These are phyloP conservation scores for Linnemannia elongata DNA, from an alignment of 192 early-diverging fungal genomes.

Conservation along the genomic window DNA sequence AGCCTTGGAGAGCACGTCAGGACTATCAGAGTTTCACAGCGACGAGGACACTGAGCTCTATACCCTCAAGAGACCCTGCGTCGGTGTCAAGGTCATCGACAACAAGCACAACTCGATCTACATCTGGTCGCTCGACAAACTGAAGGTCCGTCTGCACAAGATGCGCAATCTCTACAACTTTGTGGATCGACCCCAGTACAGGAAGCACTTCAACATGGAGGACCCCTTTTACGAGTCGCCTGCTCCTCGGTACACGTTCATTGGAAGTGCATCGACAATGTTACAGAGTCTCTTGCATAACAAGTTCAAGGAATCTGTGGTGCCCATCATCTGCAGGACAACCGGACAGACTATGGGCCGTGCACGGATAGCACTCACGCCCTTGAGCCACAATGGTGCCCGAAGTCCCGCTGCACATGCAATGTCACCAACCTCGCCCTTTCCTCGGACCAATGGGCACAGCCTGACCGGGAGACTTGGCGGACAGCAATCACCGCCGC, in stretches of 20 bases:
- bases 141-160: conserved; percentile 72
- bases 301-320: conserved; percentile 57
- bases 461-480: not conserved
- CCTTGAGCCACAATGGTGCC: conserved; percentile 28
- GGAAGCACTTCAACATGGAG: conserved; percentile 72
- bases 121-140: conserved; percentile 75
- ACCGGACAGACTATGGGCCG: conserved; percentile 58
- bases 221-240: conserved; percentile 74
- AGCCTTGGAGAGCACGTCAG: conserved; percentile 64
- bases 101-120: conserved; percentile 66
- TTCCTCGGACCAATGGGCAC: not conserved
- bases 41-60: conserved; percentile 65
- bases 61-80: conserved; percentile 62
- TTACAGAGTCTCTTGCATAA: conserved; percentile 58
- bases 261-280: conserved; percentile 63
- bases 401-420: not conserved
- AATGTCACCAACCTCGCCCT: not conserved
- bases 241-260: conserved; percentile 63
- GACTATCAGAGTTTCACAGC: conserved; percentile 63
- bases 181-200: conserved; percentile 69
- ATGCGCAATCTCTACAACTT: conserved; percentile 81
- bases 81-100: conserved; percentile 69
- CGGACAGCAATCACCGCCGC: not conserved
- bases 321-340: conserved; percentile 61
- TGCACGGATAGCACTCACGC: conserved; percentile 59